Conservation (phyloP, 169 alveolate genomes). For the Babesia divergens region DNA sequence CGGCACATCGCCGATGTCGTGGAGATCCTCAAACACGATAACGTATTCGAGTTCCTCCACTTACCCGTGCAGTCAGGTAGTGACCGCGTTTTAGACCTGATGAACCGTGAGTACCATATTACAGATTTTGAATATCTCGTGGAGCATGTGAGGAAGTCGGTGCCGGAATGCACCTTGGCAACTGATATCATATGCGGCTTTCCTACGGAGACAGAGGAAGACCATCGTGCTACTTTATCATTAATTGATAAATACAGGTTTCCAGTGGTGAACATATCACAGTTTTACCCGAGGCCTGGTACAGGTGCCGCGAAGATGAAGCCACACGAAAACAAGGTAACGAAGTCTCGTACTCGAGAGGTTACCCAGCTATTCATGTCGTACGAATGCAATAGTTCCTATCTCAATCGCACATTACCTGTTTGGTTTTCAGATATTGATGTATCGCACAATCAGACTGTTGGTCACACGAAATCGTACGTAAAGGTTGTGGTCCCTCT, state of each 20-base stretch:
- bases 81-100: slow-evolving; percentile 88
- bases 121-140: slow-evolving; percentile 91
- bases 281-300: slow-evolving; percentile 94
- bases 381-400: slow-evolving; percentile 80
- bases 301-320: slow-evolving; percentile 74
- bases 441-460: slow-evolving; percentile 78
- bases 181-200: slow-evolving; percentile 99
- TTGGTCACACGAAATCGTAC: slow-evolving; percentile 92
- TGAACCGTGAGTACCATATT: slow-evolving; percentile 95
- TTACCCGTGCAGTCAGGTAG: slow-evolving; percentile 98
- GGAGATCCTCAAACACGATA: slow-evolving; percentile 89
- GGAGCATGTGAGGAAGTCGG: slow-evolving; percentile 79
- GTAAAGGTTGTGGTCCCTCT: slow-evolving; percentile 80
- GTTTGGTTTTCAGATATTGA: slow-evolving; percentile 88
- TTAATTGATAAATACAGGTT: slow-evolving; percentile 86
- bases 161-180: slow-evolving; percentile 90
- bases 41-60: slow-evolving; percentile 94
- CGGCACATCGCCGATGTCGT: slow-evolving; percentile 91
- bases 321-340: slow-evolving; percentile 82
- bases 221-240: slow-evolving; percentile 87
- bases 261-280: slow-evolving; percentile 95
- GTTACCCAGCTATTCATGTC: slow-evolving; percentile 87
- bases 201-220: slow-evolving; percentile 94
- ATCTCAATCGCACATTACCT: slow-evolving; percentile 75
- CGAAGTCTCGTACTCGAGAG: slow-evolving; percentile 84